phyloP scores from a whole-genome alignment of 1,139 yeast species.

The Torulaspora globosa region DNA sequence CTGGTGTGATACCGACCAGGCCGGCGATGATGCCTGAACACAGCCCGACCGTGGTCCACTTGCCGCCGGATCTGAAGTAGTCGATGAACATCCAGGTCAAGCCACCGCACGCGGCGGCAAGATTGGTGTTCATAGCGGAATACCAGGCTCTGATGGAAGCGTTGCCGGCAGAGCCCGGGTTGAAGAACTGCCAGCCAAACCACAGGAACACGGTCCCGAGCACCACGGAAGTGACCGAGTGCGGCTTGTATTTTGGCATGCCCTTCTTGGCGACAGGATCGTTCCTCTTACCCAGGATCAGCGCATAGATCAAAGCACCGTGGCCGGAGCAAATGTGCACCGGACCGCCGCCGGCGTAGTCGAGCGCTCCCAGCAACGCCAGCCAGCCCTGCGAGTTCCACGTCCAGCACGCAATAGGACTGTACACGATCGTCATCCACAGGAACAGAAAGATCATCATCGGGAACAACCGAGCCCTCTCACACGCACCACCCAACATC shows the following conservation, averaged over 20 bases:
- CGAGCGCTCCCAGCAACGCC: constrained; percentile 72
- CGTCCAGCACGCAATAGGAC: constrained; percentile 94
- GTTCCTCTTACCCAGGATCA: constrained; percentile 85
- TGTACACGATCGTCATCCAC: constrained; percentile 95
- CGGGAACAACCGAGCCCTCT: constrained; percentile 93
- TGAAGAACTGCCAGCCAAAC: constrained; percentile 99
- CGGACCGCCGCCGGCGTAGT: constrained; percentile 98
- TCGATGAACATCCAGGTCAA: constrained; percentile 91
- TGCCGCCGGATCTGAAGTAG: constrained; percentile 79
- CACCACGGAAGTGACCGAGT: constrained; percentile 84
- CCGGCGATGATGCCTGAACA: constrained; percentile 95
- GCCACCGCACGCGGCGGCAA: constrained; percentile 91
- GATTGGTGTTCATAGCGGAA: constrained; percentile 85
- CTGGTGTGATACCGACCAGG: constrained; percentile 93
- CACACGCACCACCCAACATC: constrained; percentile 97
- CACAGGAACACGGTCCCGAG: constrained; percentile 90
- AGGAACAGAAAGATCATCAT: constrained; percentile 90
- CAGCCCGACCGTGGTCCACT: constrained; percentile 93
- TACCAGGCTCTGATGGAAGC: constrained; percentile 89
- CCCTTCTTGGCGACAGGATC: constrained; percentile 68
- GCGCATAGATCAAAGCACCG: constrained; percentile 90
- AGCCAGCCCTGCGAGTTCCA: constrained; percentile 96
- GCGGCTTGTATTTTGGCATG: constrained; percentile 87
- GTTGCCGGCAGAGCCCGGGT: constrained; percentile 95
- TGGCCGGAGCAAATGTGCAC: constrained; percentile 94